Evolutionary conservation across 2,329 filamentous ascomycete genomes (phyloP).

Genomic region (Sordariomycetes sp.): DNA sequence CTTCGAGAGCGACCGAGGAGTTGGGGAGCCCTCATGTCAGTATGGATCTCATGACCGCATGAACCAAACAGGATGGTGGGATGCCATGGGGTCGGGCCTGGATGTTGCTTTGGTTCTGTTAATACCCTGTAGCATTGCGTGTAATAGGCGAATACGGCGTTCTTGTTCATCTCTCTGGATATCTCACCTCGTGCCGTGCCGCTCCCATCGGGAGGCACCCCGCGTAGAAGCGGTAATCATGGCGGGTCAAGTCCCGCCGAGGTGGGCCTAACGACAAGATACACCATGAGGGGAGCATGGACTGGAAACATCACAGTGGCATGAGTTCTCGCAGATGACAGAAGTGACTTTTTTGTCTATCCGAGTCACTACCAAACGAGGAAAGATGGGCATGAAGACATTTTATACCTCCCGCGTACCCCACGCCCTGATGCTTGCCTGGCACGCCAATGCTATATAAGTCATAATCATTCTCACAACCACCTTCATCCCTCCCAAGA

Average conservation of each 20-base stretch:
- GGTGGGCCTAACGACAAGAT: neutral
- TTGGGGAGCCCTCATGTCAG: no score
- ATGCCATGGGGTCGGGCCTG: no score
- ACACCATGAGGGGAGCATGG: neutral
- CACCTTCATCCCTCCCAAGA: neutral
- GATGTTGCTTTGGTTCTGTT: neutral
- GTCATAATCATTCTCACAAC: neutral
- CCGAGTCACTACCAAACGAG: neutral
- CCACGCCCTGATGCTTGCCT: neutral
- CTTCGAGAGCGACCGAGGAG: no score
- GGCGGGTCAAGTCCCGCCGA: no score
- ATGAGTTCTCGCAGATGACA: neutral
- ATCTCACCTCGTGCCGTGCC: neutral
- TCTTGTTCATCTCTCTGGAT: neutral
- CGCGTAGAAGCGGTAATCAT: no score
- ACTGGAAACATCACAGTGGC: neutral
- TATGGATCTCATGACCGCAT: no score
- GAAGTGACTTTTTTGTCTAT: neutral
- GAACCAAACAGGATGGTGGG: no score
- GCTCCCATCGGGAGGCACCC: neutral
- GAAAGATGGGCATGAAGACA: neutral
- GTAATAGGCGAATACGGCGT: neutral
- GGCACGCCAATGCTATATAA: neutral
- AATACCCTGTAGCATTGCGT: neutral
- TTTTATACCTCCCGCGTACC: neutral